A percentile compares a stretch with the other conserved stretches of the same genome.
phyloP scores from a whole-genome alignment of 805 yeast genomes.

The Maudiozyma bulderi region DNA sequence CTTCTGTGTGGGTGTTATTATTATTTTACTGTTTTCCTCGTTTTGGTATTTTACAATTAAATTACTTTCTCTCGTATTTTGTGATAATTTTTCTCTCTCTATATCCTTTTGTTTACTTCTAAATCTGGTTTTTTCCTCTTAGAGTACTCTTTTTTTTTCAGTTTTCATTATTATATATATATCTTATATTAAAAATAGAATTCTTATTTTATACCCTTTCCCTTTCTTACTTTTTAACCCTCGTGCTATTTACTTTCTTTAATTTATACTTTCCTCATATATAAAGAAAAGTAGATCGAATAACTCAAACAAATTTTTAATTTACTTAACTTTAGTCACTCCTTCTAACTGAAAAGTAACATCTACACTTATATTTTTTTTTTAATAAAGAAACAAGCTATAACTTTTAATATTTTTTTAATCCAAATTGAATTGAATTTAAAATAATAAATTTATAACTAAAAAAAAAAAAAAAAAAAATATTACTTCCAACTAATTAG shows the following conservation, averaged over 20 bases:
- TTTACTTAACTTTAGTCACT: neutral
- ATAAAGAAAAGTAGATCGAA: neutral
- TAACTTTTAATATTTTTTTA: no score
- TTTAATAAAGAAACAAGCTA: no score
- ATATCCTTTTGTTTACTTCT: neutral
- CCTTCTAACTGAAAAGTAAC: neutral
- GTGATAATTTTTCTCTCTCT: neutral
- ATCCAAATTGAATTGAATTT: no score
- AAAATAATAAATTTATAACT: no score
- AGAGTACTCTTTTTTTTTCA: neutral
- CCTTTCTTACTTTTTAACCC: neutral
- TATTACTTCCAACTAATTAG: conserved; percentile 6
- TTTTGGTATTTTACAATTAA: neutral
- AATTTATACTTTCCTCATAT: neutral
- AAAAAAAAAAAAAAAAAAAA: neutral
- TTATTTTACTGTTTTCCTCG: neutral
- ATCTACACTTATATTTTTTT: neutral
- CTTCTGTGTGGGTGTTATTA: no score
- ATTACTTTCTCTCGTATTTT: neutral
- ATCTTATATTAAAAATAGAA: neutral
- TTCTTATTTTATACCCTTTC: neutral
- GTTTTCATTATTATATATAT: neutral
- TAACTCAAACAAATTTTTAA: neutral
- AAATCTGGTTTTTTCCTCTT: neutral
- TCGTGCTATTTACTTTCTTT: neutral